A percentile compares a stretch with the other conserved stretches of the same genome.
Evolutionary conservation across 2,329 filamentous ascomycete genomes (phyloP).

Genomic region (Clonostachys chloroleuca): DNA sequence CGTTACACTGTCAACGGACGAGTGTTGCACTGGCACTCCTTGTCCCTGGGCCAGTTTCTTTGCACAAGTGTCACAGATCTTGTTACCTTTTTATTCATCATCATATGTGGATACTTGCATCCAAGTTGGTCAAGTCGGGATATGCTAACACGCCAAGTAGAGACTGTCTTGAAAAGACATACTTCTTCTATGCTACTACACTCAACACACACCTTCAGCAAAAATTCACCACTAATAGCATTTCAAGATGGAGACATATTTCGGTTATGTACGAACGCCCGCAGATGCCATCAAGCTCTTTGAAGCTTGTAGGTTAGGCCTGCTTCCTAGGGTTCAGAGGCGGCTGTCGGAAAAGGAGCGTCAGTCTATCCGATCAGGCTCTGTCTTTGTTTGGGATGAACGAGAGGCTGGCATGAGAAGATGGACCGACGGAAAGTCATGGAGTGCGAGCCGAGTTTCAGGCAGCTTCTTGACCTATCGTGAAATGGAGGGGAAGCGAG

Average conservation of each 20-base stretch:
- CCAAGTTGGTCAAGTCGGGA: no score
- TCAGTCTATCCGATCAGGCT: constrained; percentile 92
- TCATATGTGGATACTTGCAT: no score
- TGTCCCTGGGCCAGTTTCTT: no score
- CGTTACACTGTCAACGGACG: no score
- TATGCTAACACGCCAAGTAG: no score
- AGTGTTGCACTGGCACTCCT: no score
- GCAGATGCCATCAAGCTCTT: constrained; percentile 98
- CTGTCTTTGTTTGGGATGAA: constrained; percentile 99
- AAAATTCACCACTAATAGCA: background rate
- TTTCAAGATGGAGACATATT: constrained; percentile 83
- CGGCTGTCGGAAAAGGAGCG: constrained; percentile 94
- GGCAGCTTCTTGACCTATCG: constrained; percentile 96
- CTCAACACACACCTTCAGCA: background rate
- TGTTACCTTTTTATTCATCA: no score
- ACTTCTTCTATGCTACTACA: background rate
- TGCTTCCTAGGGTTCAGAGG: constrained; percentile 87
- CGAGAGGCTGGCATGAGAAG: constrained; percentile 95
- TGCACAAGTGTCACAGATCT: no score
- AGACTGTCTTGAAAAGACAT: no score
- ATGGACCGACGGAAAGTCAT: constrained; percentile 99
- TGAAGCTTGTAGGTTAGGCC: constrained; percentile 86
- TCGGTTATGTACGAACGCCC: constrained; percentile 92
- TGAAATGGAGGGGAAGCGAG: constrained; percentile 98
- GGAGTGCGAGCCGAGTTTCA: constrained; percentile 95